Percentiles rank a stretch among this genome's conserved stretches.
phyloP scores from a whole-genome alignment of 2,329 filamentous ascomycete species.

The Pestalotiopsis sp. region DNA sequence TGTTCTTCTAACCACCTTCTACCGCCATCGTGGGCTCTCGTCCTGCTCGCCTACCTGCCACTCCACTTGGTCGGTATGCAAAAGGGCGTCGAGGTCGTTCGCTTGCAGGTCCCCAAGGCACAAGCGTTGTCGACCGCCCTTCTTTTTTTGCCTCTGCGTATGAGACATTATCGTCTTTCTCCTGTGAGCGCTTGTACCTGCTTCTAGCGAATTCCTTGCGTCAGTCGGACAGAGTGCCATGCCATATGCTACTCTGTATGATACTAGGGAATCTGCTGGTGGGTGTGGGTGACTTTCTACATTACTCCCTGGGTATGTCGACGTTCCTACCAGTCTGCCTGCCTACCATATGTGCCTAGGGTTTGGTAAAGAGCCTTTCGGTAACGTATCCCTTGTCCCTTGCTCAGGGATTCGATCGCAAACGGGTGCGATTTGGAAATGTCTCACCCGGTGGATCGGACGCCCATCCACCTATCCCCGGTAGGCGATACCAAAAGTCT shows the following conservation, averaged over 20 bases:
- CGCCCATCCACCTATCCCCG: neutral
- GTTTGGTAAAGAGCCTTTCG: too few species aligned
- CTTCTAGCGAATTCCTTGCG: neutral
- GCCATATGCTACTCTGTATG: neutral
- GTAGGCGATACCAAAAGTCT: neutral
- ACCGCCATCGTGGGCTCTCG: neutral
- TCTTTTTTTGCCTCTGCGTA: neutral
- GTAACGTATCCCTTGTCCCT: neutral
- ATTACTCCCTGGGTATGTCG: too few species aligned
- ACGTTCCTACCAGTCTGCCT: too few species aligned
- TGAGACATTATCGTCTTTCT: neutral
- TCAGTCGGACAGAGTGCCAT: neutral
- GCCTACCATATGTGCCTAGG: too few species aligned
- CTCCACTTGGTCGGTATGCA: neutral
- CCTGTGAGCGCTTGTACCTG: neutral
- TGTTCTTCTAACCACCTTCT: slow-evolving; percentile 11
- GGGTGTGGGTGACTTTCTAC: neutral
- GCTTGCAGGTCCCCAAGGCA: neutral
- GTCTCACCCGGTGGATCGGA: slow-evolving; percentile 3
- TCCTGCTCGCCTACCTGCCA: neutral
- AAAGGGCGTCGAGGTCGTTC: neutral
- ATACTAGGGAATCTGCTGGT: neutral
- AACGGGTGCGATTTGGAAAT: neutral
- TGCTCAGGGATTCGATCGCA: neutral
- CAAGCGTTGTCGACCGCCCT: neutral